Percentiles rank a stretch among this genome's conserved stretches.
Evolutionary conservation across 257 asterid species (phyloP).

Genomic region (Ligustrum vulgare): DNA sequence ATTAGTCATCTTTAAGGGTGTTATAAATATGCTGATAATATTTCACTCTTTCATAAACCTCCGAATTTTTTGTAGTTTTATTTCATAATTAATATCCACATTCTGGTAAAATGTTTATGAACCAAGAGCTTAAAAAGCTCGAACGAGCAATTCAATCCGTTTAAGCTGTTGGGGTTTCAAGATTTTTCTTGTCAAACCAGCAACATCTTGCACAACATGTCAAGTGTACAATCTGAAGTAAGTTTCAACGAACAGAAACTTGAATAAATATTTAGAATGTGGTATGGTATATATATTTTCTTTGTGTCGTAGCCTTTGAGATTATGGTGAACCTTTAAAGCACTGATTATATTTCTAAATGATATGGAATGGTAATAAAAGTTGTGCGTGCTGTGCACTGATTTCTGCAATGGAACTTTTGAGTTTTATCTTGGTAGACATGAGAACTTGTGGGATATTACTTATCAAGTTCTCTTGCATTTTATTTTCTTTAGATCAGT

Average conservation of each 20-base stretch:
- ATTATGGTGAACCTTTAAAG: no score
- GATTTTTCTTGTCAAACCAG: no score
- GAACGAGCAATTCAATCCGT: background rate
- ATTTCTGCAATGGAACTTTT: no score
- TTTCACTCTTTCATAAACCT: no score
- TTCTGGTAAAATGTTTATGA: background rate
- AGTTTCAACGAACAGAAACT: background rate
- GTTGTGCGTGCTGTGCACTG: no score
- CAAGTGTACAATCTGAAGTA: background rate
- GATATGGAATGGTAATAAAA: no score
- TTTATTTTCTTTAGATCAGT: background rate
- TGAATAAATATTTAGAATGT: background rate
- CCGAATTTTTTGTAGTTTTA: no score
- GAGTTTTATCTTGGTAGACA: no score
- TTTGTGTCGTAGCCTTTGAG: background rate
- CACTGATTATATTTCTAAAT: no score
- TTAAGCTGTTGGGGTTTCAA: background rate
- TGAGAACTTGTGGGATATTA: no score
- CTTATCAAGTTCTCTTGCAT: background rate
- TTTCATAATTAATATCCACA: background rate
- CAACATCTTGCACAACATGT: no score
- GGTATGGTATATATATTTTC: background rate
- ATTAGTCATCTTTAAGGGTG: background rate
- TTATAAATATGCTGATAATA: no score
- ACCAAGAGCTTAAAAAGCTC: background rate